phyloP scores from a whole-genome alignment of 768 basidiomycete genomes.

The Kwoniella botswanensis region DNA sequence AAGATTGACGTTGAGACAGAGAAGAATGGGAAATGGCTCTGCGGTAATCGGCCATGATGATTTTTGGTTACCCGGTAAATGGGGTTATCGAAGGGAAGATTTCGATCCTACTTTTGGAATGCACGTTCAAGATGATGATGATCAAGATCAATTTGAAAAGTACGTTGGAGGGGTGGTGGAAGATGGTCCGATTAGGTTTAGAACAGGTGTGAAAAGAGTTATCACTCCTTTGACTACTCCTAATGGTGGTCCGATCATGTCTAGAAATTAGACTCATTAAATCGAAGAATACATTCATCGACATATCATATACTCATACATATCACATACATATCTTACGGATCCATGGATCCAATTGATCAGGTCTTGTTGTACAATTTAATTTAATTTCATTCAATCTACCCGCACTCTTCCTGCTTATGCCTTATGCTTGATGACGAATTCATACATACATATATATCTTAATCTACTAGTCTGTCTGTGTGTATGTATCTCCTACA shows the following conservation, averaged over 20 bases:
- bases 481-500: too few relatives aligned
- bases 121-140: constrained; percentile 4
- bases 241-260: neutral
- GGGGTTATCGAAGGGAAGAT: constrained; percentile 35
- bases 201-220: constrained; percentile 23
- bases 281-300: too few relatives aligned
- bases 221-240: constrained; percentile 20
- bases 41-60: constrained; percentile 2
- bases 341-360: neutral
- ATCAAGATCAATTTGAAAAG: constrained; percentile 23
- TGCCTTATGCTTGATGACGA: too few relatives aligned
- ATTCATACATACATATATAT: too few relatives aligned
- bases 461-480: too few relatives aligned
- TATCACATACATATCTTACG: constrained; percentile 1
- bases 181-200: constrained; percentile 42
- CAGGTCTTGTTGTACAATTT: neutral
- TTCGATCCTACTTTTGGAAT: constrained; percentile 25
- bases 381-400: neutral
- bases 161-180: constrained; percentile 32
- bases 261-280: neutral
- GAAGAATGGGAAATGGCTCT: constrained; percentile 25
- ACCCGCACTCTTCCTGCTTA: too few relatives aligned
- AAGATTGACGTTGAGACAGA: constrained; percentile 24
- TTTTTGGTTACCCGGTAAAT: constrained; percentile 38
- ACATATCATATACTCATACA: neutral